Base-by-base conservation (phyloP, 306 rosid species). In the Trichosanthes cucumerina region DNA sequence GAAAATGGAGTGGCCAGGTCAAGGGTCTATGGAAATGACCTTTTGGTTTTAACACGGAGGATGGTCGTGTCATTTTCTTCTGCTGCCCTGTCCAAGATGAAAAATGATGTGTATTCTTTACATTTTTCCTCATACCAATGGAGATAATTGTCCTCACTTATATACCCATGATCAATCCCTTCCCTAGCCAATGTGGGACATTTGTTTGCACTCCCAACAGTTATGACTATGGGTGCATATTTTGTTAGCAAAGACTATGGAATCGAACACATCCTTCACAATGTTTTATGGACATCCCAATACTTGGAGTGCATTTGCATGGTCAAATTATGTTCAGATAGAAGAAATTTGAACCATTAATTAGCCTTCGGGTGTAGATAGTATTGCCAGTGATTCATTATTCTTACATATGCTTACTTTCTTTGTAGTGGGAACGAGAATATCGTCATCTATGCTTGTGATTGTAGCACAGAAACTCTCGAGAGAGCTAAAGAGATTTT, bases 381-480 rank as follows among this genome's bases (percentile, higher is more conserved):
- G 43, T 66, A 10, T 66, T 66, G 50, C 31, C 11, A 66, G 28
- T 8, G 0, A 62, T 62, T 62, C 69, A 16, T 33, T 62, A 33
- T 80, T 13, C 58, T 86, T 39, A 80, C 72, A 43, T 78, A 43
- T 34, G 46, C 23, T 54, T 21, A 19, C 86, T 84, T 82, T 23
- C 9, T 83, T 77, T 77, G 86, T 78, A 92, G 98, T 68, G 95
- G 88, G 77, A 91, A 89, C 65, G 91, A 88, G 80, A 85, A 81
- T 56, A 70, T 82, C 60, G n/a, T 74, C 75, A 88, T 95, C 71
- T 95, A 89, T 86, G 96, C 96, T 47, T 95, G 98, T 28, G 98
- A 95, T 73, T 95, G 98, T 75, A 89, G 98, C 72, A 56, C 63
- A 28, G 92, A 87, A 83, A 88, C 88, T 77, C 89, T 92, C 81